A percentile compares a stretch with the other conserved stretches of the same genome.
These are phyloP conservation scores for Hypoxylon rubiginosum DNA, from an alignment of 2,329 filamentous ascomycete genomes.

Conservation along the genomic window DNA sequence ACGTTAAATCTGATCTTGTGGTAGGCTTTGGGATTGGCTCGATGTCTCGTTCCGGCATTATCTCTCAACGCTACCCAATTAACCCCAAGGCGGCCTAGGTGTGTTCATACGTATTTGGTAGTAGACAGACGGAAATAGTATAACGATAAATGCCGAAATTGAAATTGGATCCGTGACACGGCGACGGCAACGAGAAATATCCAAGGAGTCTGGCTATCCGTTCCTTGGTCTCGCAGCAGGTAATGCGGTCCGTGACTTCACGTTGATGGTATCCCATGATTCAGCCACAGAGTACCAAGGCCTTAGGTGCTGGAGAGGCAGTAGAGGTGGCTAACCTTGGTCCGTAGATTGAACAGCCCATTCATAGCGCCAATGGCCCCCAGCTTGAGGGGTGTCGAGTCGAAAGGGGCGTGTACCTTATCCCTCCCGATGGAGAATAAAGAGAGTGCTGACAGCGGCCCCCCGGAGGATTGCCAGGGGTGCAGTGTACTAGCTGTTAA, in stretches of 20 bases:
- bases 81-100: not conserved
- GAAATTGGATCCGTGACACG: slow-evolving; percentile 7
- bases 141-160: slow-evolving; percentile 1
- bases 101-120: not conserved
- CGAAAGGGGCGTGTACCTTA: not conserved
- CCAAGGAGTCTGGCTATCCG: not conserved
- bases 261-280: not conserved
- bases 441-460: slow-evolving; percentile 41
- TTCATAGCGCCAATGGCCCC: not conserved
- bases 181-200: not conserved
- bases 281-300: not conserved
- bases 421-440: slow-evolving; percentile 34
- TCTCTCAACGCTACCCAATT: slow-evolving; percentile 28
- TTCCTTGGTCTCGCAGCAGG: not conserved
- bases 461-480: slow-evolving; percentile 20
- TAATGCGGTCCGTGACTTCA: slow-evolving; percentile 22
- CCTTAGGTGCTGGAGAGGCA: not conserved
- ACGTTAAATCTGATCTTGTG: slow-evolving; percentile 30
- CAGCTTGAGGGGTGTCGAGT: not conserved
- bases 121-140: not conserved
- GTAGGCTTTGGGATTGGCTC: slow-evolving; percentile 27
- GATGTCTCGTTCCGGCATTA: slow-evolving; percentile 29
- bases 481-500: slow-evolving; percentile 5
- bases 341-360: not conserved
- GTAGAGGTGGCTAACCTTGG: not conserved